Evolutionary conservation across 73 alveolate species (phyloP).

Genomic region (Breviolum minutum): DNA sequence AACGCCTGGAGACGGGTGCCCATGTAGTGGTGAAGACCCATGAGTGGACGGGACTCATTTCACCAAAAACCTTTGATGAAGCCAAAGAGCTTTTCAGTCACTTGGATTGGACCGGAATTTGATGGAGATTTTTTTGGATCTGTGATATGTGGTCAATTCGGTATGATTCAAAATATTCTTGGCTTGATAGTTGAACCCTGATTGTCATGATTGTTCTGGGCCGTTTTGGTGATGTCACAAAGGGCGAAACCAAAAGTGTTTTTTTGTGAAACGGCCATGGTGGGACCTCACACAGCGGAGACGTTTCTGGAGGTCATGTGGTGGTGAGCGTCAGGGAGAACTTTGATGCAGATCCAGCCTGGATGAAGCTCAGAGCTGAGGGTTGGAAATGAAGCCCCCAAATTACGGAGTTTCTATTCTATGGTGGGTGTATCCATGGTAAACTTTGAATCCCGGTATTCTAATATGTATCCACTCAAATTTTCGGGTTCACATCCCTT

Average conservation of each 20-base stretch:
- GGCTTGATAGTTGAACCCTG: neutral
- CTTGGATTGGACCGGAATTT: neutral
- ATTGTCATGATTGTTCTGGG: too few relatives aligned
- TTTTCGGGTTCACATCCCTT: too few relatives aligned
- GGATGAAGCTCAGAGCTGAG: constrained; percentile 40
- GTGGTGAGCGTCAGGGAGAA: constrained; percentile 45
- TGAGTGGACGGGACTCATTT: constrained; percentile 48
- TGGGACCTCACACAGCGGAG: neutral
- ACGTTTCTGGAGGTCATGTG: constrained; percentile 20
- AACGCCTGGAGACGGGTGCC: constrained; percentile 47
- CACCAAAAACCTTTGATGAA: constrained; percentile 31
- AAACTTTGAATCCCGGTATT: too few relatives aligned
- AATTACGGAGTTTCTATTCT: too few relatives aligned
- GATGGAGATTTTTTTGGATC: too few relatives aligned
- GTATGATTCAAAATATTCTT: too few relatives aligned
- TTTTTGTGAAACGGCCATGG: neutral
- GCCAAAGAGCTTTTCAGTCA: constrained; percentile 27
- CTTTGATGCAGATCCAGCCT: constrained; percentile 37
- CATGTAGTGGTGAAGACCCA: constrained; percentile 55
- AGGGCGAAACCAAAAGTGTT: too few relatives aligned
- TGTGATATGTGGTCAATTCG: too few relatives aligned
- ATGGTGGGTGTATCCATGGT: too few relatives aligned
- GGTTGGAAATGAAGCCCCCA: neutral
- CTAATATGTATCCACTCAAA: too few relatives aligned
- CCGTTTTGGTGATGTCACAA: neutral